Evolutionary conservation across 495 filamentous ascomycete genomes (phyloP), one percentile per base, ranked within the genome.

Genomic region (Penicillium waksmanii): DNA sequence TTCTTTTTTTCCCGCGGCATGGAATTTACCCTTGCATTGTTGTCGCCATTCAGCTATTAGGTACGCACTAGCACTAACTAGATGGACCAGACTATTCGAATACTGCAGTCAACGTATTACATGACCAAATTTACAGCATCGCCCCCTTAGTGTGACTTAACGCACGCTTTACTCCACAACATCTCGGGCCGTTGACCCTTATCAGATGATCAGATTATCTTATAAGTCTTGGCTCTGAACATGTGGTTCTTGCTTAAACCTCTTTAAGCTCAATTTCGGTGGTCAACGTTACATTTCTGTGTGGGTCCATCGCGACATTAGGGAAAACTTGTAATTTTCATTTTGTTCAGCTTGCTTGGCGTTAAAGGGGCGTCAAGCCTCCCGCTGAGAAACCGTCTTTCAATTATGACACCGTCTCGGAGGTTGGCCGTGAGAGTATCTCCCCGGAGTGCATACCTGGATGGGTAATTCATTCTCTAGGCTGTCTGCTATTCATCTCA

Each of bases 171-270:
- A 1, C 36, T n/a, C 36, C 36, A 40, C 36, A 12, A 40, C 12
- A 12, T 13, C 4, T 40, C 15, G 11, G 15, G 15, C 36, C 15
- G 12, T n/a, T 3, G 36, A 40, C 36, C 36, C 36, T 44, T 44
- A 44, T 44, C 42, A 44, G 42, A 44, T 44, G 42, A 44, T 44
- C 42, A 44, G 42, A 44, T 44, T 44, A 19, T 44, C 42, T 17
- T 44, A n/a, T 1, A 5, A n/a, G 42, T 44, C 42, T 44, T 44
- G 42, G 42, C 42, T 44, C n/a, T 6, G 42, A 44, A 44, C n/a
- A 44, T 44, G 13, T 44, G 36, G 36, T 2, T 31, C 8, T 31
- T 8, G 27, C 27, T 31, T 31, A 31, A 27, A 31, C 27, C 27
- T 31, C 27, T 31, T 31, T 8, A 17, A 18, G 42, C 12, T 3